phyloP scores from a whole-genome alignment of 768 basidiomycete genomes.

The Lactarius akahatsu region DNA sequence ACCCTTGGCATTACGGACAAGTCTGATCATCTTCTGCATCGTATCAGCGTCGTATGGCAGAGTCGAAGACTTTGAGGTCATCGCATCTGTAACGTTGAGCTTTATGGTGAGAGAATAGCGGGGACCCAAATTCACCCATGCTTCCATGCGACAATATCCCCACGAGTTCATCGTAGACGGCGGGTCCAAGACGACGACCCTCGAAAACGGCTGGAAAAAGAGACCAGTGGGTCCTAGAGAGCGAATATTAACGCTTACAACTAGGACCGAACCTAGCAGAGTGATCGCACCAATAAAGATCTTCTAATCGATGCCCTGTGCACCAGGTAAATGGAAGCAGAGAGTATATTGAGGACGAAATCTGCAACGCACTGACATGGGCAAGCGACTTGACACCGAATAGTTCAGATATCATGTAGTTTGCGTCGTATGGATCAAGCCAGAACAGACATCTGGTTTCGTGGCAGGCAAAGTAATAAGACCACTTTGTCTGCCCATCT shows the following conservation, averaged over 20 bases:
- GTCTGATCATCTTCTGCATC: slow-evolving; percentile 15
- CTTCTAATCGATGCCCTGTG: slow-evolving; percentile 30
- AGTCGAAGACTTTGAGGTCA: slow-evolving; percentile 24
- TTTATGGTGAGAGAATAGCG: neutral
- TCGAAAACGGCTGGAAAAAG: slow-evolving; percentile 31
- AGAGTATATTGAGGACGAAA: neutral
- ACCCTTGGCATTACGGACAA: slow-evolving; percentile 19
- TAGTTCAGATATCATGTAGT: slow-evolving; percentile 34
- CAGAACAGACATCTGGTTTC: slow-evolving; percentile 50
- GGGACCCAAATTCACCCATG: slow-evolving; percentile 37
- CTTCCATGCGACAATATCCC: slow-evolving; percentile 42
- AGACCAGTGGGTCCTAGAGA: slow-evolving; percentile 33
- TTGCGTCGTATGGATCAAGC: slow-evolving; percentile 45
- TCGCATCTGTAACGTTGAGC: slow-evolving; percentile 5
- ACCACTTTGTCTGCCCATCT: slow-evolving; percentile 35
- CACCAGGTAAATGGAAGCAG: neutral
- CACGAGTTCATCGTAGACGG: slow-evolving; percentile 35
- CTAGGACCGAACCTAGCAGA: neutral
- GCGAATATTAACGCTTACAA: slow-evolving; percentile 8
- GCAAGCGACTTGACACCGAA: slow-evolving; percentile 17
- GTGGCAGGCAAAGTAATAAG: slow-evolving; percentile 57
- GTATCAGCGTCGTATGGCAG: slow-evolving; percentile 18
- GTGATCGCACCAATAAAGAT: slow-evolving; percentile 31
- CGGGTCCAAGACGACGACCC: slow-evolving; percentile 11
- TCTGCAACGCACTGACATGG: slow-evolving; percentile 25